These are phyloP conservation scores for Dothistroma septosporum DNA, from an alignment of 2,329 filamentous ascomycete species.

Conservation along the genomic window DNA sequence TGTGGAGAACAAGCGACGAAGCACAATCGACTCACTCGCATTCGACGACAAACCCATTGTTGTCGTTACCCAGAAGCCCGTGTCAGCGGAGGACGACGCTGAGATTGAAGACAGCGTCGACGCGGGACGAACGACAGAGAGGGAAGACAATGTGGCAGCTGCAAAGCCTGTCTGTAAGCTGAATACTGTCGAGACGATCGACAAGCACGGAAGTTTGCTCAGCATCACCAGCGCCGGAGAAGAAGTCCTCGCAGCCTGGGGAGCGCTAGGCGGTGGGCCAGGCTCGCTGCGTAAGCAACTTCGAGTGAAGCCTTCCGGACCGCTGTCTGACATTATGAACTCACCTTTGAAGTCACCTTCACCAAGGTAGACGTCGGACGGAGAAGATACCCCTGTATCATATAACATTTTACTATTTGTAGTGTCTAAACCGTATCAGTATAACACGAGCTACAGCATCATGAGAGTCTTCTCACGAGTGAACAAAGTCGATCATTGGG, in stretches of 20 bases:
- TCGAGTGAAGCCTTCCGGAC: constrained; percentile 1
- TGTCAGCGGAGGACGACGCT: background rate
- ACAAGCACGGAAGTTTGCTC: constrained; percentile 21
- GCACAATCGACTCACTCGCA: background rate
- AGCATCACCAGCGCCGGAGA: constrained; percentile 41
- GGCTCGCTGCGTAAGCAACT: background rate
- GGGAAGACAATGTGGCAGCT: background rate
- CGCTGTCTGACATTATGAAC: background rate
- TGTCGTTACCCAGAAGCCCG: background rate
- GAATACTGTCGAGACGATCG: constrained; percentile 15
- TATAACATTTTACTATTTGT: background rate
- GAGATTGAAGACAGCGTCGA: background rate
- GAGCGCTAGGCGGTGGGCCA: constrained; percentile 39
- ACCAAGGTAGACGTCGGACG: background rate
- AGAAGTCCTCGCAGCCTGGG: constrained; percentile 47
- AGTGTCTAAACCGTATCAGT: background rate
- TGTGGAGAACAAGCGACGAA: background rate
- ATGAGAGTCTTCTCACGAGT: no score
- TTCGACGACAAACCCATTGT: background rate
- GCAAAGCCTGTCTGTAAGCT: constrained; percentile 7
- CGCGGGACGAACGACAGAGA: background rate
- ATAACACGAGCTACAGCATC: background rate
- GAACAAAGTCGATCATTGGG: no score
- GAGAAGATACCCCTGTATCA: background rate
- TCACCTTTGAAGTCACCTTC: background rate